Evolutionary conservation across 192 early-diverging fungal species (phyloP).

Genomic region (Haplosporangium gracile): DNA sequence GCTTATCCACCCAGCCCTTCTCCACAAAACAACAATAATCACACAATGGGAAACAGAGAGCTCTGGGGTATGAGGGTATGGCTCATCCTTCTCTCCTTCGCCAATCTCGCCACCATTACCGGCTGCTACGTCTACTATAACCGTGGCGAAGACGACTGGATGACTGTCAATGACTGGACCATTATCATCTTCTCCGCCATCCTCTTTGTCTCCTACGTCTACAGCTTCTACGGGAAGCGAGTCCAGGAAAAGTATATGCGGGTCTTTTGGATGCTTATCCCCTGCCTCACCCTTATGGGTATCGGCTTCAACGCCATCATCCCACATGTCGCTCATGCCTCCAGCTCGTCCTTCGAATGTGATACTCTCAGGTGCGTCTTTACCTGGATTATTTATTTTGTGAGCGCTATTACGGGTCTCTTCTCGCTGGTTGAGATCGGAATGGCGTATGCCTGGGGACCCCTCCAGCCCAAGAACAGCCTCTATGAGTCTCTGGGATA

Average conservation of each 20-base stretch:
- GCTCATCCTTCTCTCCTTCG: not conserved
- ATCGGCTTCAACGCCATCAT: not conserved
- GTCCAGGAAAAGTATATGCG: not conserved
- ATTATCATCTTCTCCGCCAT: not conserved
- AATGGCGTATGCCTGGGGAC: not conserved
- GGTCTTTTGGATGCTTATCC: conserved; percentile 6
- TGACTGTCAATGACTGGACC: not conserved
- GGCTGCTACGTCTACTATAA: not conserved
- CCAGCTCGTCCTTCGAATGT: not conserved
- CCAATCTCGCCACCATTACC: not conserved
- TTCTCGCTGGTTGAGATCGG: not conserved
- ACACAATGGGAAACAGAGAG: too few relatives aligned
- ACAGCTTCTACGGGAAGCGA: not conserved
- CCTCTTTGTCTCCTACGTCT: not conserved
- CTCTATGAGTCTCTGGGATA: not conserved
- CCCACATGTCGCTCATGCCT: not conserved
- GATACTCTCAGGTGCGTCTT: not conserved
- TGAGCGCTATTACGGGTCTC: not conserved
- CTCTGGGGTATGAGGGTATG: too few relatives aligned
- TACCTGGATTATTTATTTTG: not conserved
- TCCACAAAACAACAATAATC: too few relatives aligned
- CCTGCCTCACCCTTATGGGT: not conserved
- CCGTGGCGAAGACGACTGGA: not conserved
- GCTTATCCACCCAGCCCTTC: too few relatives aligned
- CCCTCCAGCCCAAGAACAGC: not conserved